A percentile compares a stretch with the other conserved stretches of the same genome.
Evolutionary conservation across 305 asterid genomes (phyloP).

Genomic region (Solanum hybrid): DNA sequence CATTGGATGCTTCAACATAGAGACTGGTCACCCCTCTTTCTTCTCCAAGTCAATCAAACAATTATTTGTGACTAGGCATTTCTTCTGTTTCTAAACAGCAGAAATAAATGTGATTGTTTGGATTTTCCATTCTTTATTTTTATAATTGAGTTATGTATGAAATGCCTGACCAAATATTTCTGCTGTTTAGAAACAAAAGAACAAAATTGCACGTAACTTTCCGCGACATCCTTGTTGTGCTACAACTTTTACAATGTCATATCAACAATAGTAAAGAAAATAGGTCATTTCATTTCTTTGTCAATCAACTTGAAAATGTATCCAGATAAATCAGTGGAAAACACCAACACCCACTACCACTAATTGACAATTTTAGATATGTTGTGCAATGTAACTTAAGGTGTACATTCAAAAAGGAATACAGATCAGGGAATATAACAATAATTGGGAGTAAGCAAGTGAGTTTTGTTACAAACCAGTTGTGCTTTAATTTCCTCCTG

Average conservation of each 20-base stretch:
- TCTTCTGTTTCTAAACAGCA: neutral
- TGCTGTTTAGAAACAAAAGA: neutral
- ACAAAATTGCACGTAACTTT: neutral
- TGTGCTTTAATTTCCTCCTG: slow-evolving; percentile 76
- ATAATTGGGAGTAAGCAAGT: neutral
- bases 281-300: neutral
- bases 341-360: neutral
- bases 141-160: neutral
- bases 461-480: slow-evolving; percentile 44
- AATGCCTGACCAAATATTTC: neutral
- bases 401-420: neutral
- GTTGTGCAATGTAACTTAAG: neutral
- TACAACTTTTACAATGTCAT: neutral
- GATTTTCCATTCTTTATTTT: neutral
- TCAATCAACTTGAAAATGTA: slow-evolving; percentile 1
- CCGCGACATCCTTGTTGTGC: neutral
- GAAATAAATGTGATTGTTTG: neutral
- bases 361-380: neutral
- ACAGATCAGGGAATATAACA: neutral
- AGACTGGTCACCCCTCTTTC: neutral
- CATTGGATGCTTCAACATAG: neutral
- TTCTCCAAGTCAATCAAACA: neutral
- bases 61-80: neutral
- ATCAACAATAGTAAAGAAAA: neutral
- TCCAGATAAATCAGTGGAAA: neutral